phyloP scores from a whole-genome alignment of 2,329 filamentous ascomycete species.

The Grosmannia penicillata region DNA sequence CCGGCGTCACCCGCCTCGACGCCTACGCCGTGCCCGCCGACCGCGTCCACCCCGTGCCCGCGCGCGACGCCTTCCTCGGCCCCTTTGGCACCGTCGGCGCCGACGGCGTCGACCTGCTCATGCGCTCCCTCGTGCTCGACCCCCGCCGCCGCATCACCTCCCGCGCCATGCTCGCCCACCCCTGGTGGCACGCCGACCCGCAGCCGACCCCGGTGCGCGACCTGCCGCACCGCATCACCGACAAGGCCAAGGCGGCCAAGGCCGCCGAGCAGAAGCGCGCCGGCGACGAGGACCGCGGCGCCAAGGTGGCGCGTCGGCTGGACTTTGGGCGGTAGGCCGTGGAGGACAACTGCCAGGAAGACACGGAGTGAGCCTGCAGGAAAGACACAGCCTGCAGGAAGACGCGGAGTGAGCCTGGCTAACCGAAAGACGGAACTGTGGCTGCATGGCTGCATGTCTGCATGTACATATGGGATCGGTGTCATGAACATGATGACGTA shows the following conservation, averaged over 20 bases:
- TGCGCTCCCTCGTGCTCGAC: conserved; percentile 72
- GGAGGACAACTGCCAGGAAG: neutral
- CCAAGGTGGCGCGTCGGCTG: conserved; percentile 69
- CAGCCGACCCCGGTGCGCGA: conserved; percentile 70
- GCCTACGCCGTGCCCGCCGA: conserved; percentile 57
- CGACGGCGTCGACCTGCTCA: conserved; percentile 75
- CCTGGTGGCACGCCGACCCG: conserved; percentile 76
- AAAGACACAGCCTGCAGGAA: too few relatives aligned
- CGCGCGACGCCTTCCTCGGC: conserved; percentile 56
- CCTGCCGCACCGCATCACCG: conserved; percentile 61
- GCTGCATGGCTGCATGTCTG: too few relatives aligned
- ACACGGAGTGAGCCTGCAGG: conserved; percentile 5
- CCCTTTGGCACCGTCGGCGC: conserved; percentile 69
- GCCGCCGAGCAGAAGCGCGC: conserved; percentile 72
- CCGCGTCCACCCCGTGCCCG: conserved; percentile 42
- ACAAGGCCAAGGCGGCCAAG: conserved; percentile 27
- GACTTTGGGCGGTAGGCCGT: conserved; percentile 48
- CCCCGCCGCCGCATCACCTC: conserved; percentile 74
- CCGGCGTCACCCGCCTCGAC: conserved; percentile 67
- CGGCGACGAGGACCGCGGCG: conserved; percentile 42
- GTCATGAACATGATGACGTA: neutral
- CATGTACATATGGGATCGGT: too few relatives aligned
- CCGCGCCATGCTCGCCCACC: conserved; percentile 61
- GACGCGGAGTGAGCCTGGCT: too few relatives aligned
- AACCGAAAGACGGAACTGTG: too few relatives aligned